phyloP scores from a whole-genome alignment of 495 filamentous ascomycete genomes.

The Hyphodiscus hymeniophilus region DNA sequence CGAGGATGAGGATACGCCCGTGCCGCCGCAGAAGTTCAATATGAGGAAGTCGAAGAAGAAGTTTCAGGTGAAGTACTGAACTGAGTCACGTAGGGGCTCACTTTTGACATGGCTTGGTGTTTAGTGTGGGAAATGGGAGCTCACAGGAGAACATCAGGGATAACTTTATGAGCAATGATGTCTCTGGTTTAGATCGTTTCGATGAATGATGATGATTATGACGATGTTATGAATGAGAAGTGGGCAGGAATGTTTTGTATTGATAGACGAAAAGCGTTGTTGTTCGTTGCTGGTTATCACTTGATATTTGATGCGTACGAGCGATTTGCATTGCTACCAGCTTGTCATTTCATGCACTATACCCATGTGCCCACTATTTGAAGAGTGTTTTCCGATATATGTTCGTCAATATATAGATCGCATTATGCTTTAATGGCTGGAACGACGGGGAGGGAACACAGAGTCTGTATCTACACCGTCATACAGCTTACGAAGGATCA shows the following conservation, averaged over 20 bases:
- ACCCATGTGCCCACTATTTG: too few relatives aligned
- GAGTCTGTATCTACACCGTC: too few relatives aligned
- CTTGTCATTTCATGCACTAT: too few relatives aligned
- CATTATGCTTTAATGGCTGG: too few relatives aligned
- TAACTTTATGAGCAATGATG: not conserved
- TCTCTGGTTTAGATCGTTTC: not conserved
- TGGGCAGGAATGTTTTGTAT: not conserved
- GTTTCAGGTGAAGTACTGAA: not conserved
- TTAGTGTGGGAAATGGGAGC: not conserved
- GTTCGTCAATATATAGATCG: too few relatives aligned
- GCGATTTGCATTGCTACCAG: too few relatives aligned
- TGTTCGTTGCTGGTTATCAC: not conserved
- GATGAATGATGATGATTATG: conserved; percentile 1
- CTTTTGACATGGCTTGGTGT: not conserved
- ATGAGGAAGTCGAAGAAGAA: conserved; percentile 5
- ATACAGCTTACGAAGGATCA: too few relatives aligned
- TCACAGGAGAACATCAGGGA: too few relatives aligned
- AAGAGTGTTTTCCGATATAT: too few relatives aligned
- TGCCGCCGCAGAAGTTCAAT: not conserved
- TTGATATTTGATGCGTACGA: not conserved
- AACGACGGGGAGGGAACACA: too few relatives aligned
- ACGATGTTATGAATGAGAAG: conserved; percentile 1
- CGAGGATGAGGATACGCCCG: not conserved
- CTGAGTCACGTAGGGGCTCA: not conserved
- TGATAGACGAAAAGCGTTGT: conserved; percentile 1